Percentiles rank a stretch among this genome's conserved stretches.
Evolutionary conservation across 169 alveolate species (phyloP).

Genomic region (Eimeria brunetti): DNA sequence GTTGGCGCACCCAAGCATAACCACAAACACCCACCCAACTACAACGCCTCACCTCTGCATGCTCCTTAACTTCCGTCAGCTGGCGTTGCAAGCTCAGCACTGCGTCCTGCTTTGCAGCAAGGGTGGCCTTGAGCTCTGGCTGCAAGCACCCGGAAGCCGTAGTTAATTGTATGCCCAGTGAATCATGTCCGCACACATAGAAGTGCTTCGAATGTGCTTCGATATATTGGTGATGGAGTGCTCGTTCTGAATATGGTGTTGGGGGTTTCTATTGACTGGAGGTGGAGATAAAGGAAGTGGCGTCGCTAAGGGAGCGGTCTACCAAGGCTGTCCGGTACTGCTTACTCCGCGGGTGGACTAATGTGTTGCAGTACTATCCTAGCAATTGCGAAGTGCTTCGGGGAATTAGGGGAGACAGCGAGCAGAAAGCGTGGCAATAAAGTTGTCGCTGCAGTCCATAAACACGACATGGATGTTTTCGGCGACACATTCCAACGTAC

Average conservation of each 20-base stretch:
- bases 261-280: neutral
- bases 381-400: neutral
- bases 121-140: too few relatives aligned
- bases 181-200: neutral
- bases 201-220: too few relatives aligned
- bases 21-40: too few relatives aligned
- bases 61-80: slow-evolving; percentile 19
- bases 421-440: neutral
- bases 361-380: neutral
- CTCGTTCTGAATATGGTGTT: neutral
- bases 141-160: neutral
- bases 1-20: neutral
- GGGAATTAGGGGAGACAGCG: neutral
- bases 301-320: neutral
- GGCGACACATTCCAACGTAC: neutral
- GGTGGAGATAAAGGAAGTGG: neutral
- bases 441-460: neutral
- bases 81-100: slow-evolving; percentile 41
- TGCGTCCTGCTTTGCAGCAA: neutral
- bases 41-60: too few relatives aligned
- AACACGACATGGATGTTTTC: neutral
- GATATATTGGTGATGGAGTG: neutral
- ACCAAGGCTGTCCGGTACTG: neutral
- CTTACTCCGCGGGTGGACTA: neutral
- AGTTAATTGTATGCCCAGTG: neutral